Base-by-base conservation (phyloP, 176 grass and related monocot species). In the Oryza officinalis region DNA sequence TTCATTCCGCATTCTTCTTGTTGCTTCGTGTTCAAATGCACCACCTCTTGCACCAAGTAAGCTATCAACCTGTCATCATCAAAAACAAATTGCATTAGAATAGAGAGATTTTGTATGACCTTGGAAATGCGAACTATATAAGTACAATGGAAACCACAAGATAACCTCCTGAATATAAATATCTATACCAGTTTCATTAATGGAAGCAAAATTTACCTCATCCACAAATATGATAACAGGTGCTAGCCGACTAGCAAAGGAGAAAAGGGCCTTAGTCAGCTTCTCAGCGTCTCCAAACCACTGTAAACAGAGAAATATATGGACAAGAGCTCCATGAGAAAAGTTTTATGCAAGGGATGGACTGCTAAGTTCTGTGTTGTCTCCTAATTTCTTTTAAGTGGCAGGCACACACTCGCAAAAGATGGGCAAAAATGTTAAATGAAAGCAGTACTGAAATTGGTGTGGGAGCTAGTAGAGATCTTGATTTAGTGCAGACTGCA, bases 271-370 rank as follows among this genome's bases (percentile, higher is more conserved):
- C 80, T 91, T 98, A 10, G 92, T 93, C 69, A 95, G 96, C 91
- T 98, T 98, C 84, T 98, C 96, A 82, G 85, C 85, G 59, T 98
- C 96, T 88, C 96, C 92, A 95, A 95, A 98, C 96, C 96, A 98
- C 96, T 98, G 87, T 88, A 65, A 78, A 71, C 63, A 88, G 72
- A 84, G n/a, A 81, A 44, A 81, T 47, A 81, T 67, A 81, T 83
- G 41, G 70, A 65, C 59, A 73, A 76, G 57, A 25, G 57, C 3
- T 25, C 57, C 57, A 61, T 61, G 57, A 61, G 57, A 61, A 61
- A 61, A 76, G 25, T 70, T 84, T 12, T 15, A 28, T 59, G 40
- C 47, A 61, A 44, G 26, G 8, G 22, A 63, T 27, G 17, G 40
- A 50, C 72, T 89, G 69, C 8, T 17, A 80, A 23, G n/a, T 61